A percentile compares a stretch with the other conserved stretches of the same genome.
phyloP scores from a whole-genome alignment of 2,329 filamentous ascomycete species.

The Aureobasidium sp. region DNA sequence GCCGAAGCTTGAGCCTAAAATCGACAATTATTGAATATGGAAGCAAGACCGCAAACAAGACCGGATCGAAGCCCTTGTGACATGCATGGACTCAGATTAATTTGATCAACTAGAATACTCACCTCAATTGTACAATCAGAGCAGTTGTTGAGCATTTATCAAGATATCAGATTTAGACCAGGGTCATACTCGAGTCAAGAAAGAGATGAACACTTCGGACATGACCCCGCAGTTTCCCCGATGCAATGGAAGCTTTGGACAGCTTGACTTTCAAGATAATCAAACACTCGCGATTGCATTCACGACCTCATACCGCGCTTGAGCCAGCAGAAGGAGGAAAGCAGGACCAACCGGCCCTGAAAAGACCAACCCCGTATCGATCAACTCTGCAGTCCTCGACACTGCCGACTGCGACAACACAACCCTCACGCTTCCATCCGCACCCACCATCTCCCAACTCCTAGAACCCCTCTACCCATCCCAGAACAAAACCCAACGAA shows the following conservation, averaged over 20 bases:
- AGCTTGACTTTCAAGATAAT: constrained; percentile 1
- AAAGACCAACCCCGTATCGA: not conserved
- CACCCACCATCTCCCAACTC: not conserved
- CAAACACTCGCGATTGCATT: not conserved
- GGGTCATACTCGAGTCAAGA: not conserved
- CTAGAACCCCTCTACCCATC: not conserved
- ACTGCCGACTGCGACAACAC: not conserved
- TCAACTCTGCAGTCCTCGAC: not conserved
- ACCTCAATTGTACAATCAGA: not conserved
- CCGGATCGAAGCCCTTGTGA: too few species aligned
- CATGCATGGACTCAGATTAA: too few species aligned
- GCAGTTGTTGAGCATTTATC: not conserved
- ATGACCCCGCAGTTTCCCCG: constrained; percentile 8
- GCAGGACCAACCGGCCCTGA: not conserved
- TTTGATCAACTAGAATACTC: too few species aligned
- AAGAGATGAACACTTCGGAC: not conserved
- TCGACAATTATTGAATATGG: not conserved
- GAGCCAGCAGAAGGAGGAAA: not conserved
- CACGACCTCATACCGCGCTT: not conserved
- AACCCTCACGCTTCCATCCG: not conserved
- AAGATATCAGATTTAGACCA: not conserved
- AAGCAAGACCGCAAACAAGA: not conserved
- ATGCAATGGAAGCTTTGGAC: not conserved
- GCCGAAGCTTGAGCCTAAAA: too few species aligned
- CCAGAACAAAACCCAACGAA: constrained; percentile 19